Base-by-base conservation (phyloP, 2,329 filamentous ascomycete species). In the Colletotrichum kahawae region DNA sequence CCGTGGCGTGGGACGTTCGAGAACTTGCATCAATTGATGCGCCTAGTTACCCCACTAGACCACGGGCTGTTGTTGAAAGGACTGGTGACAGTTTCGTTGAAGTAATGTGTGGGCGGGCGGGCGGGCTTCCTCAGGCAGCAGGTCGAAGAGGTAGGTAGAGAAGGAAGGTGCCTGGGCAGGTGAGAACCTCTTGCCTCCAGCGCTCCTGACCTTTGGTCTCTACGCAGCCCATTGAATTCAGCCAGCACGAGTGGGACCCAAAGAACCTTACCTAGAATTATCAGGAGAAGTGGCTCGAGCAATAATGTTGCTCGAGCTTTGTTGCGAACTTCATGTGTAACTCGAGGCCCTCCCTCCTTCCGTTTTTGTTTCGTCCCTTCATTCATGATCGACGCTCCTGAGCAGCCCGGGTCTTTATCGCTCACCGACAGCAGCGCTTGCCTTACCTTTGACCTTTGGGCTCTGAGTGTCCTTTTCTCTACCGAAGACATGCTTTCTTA, bases 381-480 rank as follows among this genome's bases (percentile, higher is more conserved):
- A n/a, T 51, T 51, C 2, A 21, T 51, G n/a, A 24, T 0, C n/a
- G n/a, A 51, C n/a, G n/a, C n/a, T 51, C 43, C n/a, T 0, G 0
- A 51, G 10, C 12, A 27, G 24, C 24, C 24, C 24, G 21, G n/a
- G 0, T 51, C 43, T 51, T 12, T 7, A 0, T 51, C n/a, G 13
- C 0, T 0, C 43, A 21, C 14, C 43, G n/a, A 7, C 0, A 48
- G 43, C 13, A 0, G 0, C 12, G 0, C 10, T 21, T 4, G 0
- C 10, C 43, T 21, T 21, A 8, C n/a, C 10, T 51, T 24, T 24
- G n/a, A 51, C 0, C 2, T 51, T 21, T 21, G 0, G 0, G n/a
- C 1, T 0, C 3, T 13, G 12, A 21, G 43, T 13, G n/a, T 51
- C 1, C 4, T 51, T 0, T 51, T 51, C 43, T 13, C 13, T 13